Evolutionary conservation across 371 early-diverging fungal species (phyloP), one percentile per base, ranked within the genome.

Genomic region (Gilbertella persicaria): DNA sequence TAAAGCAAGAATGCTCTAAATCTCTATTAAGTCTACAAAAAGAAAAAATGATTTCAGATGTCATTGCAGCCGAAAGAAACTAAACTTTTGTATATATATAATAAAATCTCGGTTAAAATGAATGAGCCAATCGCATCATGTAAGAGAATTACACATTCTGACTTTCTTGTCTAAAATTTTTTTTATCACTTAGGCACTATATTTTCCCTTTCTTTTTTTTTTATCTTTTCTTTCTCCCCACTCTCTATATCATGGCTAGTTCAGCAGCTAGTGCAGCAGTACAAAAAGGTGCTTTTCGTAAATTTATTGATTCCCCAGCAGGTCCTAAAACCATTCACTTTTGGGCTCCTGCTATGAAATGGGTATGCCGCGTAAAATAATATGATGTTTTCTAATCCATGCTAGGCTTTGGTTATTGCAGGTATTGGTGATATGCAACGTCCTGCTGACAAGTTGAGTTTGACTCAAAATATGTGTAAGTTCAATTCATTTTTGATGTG

Each of bases 371-470:
- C n/a, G n/a, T n/a, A n/a, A n/a, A n/a, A n/a, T n/a, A n/a, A n/a
- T n/a, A 33, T 5, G 13, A 33, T 33, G 33, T 33, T 6, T 5
- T 20, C 45, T 16, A 13, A 3, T 38, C 14, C 35, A 13, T 26
- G 9, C 26, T 39, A 63, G 58, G 51, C 54, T 54, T 58, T 63
- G 36, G 64, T 91, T 55, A 92, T 96, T 36, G 64, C 64, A 39
- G 97, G 97, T 38, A 62, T 98, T 46, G 86, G 93, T 54, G 98
- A 98, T 71, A 49, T 96, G 55, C 72, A 85, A 33, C 87, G 97
- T 30, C 97, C 98, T 19, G 94, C 92, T 29, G 97, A 98, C 54
- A 90, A 92, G 62, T 74, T 98, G 61, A 87, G 88, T 51, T 72
- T 93, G 44, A 74, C 81, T 36, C 95, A 95, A 80, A 84, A 79